Base-by-base conservation (phyloP, 441 rosid genomes). In the Bruguiera hainesii region DNA sequence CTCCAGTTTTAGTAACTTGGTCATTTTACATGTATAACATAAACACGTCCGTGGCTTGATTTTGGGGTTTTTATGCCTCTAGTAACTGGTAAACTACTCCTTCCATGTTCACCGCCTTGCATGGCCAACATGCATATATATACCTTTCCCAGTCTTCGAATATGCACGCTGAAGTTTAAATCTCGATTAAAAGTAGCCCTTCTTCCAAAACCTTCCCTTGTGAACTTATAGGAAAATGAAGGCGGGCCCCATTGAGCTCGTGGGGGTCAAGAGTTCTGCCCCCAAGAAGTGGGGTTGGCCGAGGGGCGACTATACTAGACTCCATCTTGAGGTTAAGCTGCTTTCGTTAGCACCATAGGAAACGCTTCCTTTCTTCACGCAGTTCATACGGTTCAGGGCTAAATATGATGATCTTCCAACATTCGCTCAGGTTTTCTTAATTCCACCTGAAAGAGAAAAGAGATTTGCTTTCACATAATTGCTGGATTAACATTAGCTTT, bases 341-440 rank as follows among this genome's bases (percentile, higher is more conserved):
- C 78, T 21, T 68, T 82, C 21, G 46, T 60, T 29, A 63, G 76
- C 19, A 74, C 78, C 37, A 60, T 80, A 0, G 79, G 56, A 49
- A 74, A 82, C 82, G 1, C 84, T 82, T 21, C 81, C 84, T 61
- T 80, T 82, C 72, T 70, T 73, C 63, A 76, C 86, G 0, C 84
- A 68, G 51, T 80, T 82, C 61, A 58, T 82, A 28, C 76, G 79
- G 51, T 78, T 82, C 66, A 68, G 77, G 26, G 84, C 86, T 13
- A 69, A 72, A 63, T 82, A 69, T 29, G 39, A 76, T 18, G 84
- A 82, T 66, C 79, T 82, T 63, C 84, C 84, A 1, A 77, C 82
- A 0, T 71, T 78, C 72, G 78, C 83, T 82, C 80, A 78, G 51
- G 76, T 31, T 33, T 25, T 56, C 20, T 10, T 39, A 39, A 39